Conservation (phyloP, 73 alveolate species). For the Durusdinium trenchii region DNA sequence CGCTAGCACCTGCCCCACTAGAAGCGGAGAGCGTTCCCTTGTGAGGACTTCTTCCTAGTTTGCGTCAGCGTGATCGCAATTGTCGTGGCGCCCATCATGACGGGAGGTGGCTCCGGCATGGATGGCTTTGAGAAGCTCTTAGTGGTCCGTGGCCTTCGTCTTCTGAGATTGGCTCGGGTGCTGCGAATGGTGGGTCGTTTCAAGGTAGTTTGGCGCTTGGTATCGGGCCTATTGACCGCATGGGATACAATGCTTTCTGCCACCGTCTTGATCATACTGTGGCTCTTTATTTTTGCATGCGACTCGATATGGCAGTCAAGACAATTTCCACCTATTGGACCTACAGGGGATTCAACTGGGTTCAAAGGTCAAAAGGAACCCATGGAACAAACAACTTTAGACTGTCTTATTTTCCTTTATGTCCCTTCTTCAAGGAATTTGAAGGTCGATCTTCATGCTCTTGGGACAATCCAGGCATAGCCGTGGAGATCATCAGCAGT, state of each 20-base stretch:
- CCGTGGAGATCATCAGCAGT: conserved; percentile 28
- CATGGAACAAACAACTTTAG: no score
- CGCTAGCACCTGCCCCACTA: no score
- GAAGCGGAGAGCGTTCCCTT: no score
- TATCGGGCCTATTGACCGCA: conserved; percentile 72
- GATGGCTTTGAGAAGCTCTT: conserved; percentile 47
- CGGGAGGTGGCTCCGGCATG: conserved; percentile 31
- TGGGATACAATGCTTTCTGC: conserved; percentile 80
- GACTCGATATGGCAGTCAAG: no score
- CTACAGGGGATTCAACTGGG: no score
- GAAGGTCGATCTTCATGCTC: no score
- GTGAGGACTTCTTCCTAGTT: conserved; percentile 13
- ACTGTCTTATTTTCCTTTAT: no score
- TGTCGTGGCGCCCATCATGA: conserved; percentile 25
- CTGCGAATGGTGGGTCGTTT: conserved; percentile 42
- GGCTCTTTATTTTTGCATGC: conserved; percentile 49
- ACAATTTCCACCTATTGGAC: no score
- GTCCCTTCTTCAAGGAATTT: no score
- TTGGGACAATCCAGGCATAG: no score
- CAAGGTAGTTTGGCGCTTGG: conserved; percentile 73
- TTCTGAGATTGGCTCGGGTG: conserved; percentile 47
- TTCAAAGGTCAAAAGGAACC: no score
- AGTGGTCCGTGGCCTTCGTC: conserved; percentile 54
- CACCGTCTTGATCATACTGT: conserved; percentile 50
- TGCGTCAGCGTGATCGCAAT: conserved; percentile 23